Evolutionary conservation across 2,329 filamentous ascomycete genomes (phyloP), one percentile per base, ranked within the genome.

Genomic region (Cercospora berteroae): DNA sequence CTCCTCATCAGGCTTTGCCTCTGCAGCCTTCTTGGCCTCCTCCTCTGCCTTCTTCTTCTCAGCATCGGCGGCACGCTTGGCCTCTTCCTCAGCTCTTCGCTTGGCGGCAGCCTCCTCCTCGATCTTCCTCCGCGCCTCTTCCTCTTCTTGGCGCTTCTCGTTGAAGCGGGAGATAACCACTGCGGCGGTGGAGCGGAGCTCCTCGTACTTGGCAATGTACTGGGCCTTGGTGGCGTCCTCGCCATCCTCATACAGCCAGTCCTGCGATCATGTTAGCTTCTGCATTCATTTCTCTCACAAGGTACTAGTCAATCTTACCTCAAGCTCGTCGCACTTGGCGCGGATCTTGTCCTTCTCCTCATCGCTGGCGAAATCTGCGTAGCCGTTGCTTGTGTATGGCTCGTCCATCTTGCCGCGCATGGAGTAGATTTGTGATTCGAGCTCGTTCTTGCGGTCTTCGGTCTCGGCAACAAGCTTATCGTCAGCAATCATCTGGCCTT

Each of bases 401-500:
- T 96, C 93, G 73, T 97, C 93, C 62, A 98, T 88, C 88, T 97
- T 97, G 83, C 93, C 93, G 75, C 94, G 91, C 79, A 97, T 87
- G 77, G 98, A 94, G 83, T 99, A 99, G 82, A 98, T 97, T 83
- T 90, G 96, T 25, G 92, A 89, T 86, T 99, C 95, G 63, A 99
- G 91, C 83, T 98, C 94, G 85, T 99, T 99, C 92, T 98, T 99
- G 89, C 96, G 96, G 85, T 98, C 93, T 80, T 98, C 95, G 42
- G 95, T 99, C 80, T 98, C 95, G 74, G 92, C 92, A 65, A 99
- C 94, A 67, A 98, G 90, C 87, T 98, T 99, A 84, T 99, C 95
- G 82, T 97, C 93, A 88, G 96, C 94, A 74, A 93, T 88, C 95
- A 99, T 98, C 75, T 89, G 80, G 73, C 89, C 86, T 83, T 99